Percentiles rank a stretch among this genome's conserved stretches.
Conservation (phyloP, 495 filamentous ascomycete genomes). For the Hypoxylon lenormandii region DNA sequence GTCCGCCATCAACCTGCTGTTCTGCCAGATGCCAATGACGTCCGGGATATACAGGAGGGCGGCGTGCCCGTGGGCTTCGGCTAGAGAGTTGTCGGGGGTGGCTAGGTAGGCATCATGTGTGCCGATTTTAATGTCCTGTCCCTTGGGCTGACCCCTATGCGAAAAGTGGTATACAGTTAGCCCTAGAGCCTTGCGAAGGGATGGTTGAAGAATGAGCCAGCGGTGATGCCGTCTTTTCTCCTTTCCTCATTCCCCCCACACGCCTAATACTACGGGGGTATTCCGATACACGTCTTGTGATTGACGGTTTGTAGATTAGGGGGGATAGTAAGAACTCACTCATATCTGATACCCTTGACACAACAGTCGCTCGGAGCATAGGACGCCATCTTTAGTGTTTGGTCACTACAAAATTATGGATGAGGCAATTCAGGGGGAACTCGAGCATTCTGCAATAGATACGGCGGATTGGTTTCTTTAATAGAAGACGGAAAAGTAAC, state of each 20-base stretch:
- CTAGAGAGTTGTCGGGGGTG: slow-evolving; percentile 56
- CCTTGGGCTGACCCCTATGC: slow-evolving; percentile 56
- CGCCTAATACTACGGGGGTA: neutral
- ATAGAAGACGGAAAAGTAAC: no score
- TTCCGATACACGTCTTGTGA: neutral
- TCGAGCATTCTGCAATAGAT: no score
- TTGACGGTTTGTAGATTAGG: neutral
- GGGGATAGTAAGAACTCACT: slow-evolving; percentile 49
- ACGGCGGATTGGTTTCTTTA: neutral
- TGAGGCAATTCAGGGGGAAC: no score
- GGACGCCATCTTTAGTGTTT: slow-evolving; percentile 64
- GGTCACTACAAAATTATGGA: neutral
- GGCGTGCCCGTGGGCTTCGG: slow-evolving; percentile 52
- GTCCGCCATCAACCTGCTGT: slow-evolving; percentile 83
- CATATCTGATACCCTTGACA: slow-evolving; percentile 62
- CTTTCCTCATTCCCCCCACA: neutral
- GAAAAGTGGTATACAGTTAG: neutral
- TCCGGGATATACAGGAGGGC: slow-evolving; percentile 72
- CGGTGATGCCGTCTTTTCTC: neutral
- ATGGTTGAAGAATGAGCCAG: neutral
- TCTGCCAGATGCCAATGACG: slow-evolving; percentile 78
- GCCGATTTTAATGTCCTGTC: slow-evolving; percentile 58
- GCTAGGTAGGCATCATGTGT: slow-evolving; percentile 65
- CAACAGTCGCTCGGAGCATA: slow-evolving; percentile 69
- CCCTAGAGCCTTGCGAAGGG: neutral